These are phyloP conservation scores for Fibroporia radiculosa DNA, from an alignment of 768 basidiomycete species.

Conservation along the genomic window DNA sequence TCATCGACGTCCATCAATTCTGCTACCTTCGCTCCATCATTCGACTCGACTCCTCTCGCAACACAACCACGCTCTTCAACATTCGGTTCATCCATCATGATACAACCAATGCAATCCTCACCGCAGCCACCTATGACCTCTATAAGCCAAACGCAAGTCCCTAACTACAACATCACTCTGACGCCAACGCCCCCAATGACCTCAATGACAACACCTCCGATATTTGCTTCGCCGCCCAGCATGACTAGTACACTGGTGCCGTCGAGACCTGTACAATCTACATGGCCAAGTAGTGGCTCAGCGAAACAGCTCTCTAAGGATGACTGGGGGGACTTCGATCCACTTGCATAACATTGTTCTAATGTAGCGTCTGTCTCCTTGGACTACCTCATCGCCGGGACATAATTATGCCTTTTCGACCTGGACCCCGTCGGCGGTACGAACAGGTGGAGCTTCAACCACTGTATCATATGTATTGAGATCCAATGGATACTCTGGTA, in stretches of 20 bases:
- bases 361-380: neutral
- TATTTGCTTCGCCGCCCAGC: slow-evolving; percentile 22
- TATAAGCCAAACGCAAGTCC: slow-evolving; percentile 24
- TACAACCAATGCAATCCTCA: slow-evolving; percentile 5
- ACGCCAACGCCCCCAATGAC: slow-evolving; percentile 19
- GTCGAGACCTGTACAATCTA: slow-evolving; percentile 49
- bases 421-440: slow-evolving; percentile 33
- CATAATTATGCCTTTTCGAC: slow-evolving; percentile 32
- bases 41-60: slow-evolving; percentile 5
- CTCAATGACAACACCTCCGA: slow-evolving; percentile 22
- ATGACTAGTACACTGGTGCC: slow-evolving; percentile 55
- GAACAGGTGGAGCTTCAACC: slow-evolving; percentile 43
- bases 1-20: slow-evolving; percentile 27
- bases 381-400: neutral
- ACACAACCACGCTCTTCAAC: no score
- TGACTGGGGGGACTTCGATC: slow-evolving; percentile 82
- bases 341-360: slow-evolving; percentile 31
- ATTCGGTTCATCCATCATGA: slow-evolving; percentile 8
- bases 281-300: slow-evolving; percentile 28
- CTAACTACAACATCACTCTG: slow-evolving; percentile 54
- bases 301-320: slow-evolving; percentile 50
- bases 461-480: slow-evolving; percentile 37
- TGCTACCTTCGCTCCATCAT: slow-evolving; percentile 14
- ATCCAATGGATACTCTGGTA: slow-evolving; percentile 16
- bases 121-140: slow-evolving; percentile 26